Percentiles rank a stretch among this genome's conserved stretches.
Evolutionary conservation across 1,284 basidiomycete genomes (phyloP).

Genomic region (Ustilago curta): DNA sequence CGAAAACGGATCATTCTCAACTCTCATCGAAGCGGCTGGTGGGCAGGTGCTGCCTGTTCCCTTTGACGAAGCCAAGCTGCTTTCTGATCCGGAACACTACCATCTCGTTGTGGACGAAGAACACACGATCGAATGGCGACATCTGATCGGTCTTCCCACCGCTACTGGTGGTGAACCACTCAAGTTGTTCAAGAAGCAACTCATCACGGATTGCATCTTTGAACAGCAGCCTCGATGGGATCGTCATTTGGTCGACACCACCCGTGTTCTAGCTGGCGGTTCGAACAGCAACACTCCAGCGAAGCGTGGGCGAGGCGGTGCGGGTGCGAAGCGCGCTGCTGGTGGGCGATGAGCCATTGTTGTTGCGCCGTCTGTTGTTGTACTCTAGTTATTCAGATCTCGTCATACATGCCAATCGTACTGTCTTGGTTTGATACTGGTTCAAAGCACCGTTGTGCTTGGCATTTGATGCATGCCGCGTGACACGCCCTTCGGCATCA

Average conservation of each 20-base stretch:
- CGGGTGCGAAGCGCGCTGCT: slow-evolving; percentile 11
- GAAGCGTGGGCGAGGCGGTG: slow-evolving; percentile 18
- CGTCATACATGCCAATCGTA: not conserved
- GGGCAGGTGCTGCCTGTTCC: slow-evolving; percentile 22
- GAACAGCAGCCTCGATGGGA: slow-evolving; percentile 44
- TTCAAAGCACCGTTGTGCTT: too few species aligned
- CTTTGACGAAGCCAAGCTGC: slow-evolving; percentile 30
- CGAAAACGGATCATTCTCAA: slow-evolving; percentile 23
- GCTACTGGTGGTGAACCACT: slow-evolving; percentile 23
- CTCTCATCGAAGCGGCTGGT: slow-evolving; percentile 37
- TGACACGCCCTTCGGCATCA: too few species aligned
- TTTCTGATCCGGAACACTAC: slow-evolving; percentile 26
- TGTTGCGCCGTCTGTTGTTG: not conserved
- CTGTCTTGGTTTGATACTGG: too few species aligned
- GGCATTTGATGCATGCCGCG: too few species aligned
- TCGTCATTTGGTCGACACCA: slow-evolving; percentile 22
- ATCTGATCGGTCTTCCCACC: slow-evolving; percentile 20
- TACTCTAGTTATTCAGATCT: not conserved
- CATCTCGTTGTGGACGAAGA: slow-evolving; percentile 36
- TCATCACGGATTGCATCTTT: slow-evolving; percentile 40
- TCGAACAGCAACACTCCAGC: slow-evolving; percentile 11
- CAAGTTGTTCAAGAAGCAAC: slow-evolving; percentile 35
- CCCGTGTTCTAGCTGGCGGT: slow-evolving; percentile 2
- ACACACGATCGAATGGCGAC: slow-evolving; percentile 28
- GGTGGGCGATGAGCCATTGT: slow-evolving; percentile 4